Conservation (phyloP, 805 yeast species). For the Lipomyces starkeyi region DNA sequence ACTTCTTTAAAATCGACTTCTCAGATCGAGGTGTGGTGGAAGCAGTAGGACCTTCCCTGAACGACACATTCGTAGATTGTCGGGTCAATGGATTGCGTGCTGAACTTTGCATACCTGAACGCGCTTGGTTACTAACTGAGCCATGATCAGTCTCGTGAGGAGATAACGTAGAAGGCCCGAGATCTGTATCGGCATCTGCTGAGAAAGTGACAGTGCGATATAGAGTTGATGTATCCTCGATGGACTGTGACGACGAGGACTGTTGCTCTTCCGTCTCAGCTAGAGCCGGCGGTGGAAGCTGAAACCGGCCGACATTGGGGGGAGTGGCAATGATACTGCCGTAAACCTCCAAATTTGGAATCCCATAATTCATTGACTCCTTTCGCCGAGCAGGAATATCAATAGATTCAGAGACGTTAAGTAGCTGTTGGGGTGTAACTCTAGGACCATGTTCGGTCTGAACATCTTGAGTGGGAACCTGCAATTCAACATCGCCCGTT, state of each 20-base stretch:
- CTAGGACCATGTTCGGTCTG: conserved; percentile 6
- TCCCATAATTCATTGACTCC: not conserved
- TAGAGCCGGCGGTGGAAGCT: conserved; percentile 34
- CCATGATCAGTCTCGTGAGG: not conserved
- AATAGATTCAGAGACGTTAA: conserved; percentile 15
- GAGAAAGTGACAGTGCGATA: conserved; percentile 29
- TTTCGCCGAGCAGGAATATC: conserved; percentile 18
- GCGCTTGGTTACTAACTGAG: not conserved
- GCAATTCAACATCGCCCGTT: not conserved
- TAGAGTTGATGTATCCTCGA: not conserved
- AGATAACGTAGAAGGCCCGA: conserved; percentile 31
- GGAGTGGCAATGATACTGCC: conserved; percentile 38
- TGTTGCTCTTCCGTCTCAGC: not conserved
- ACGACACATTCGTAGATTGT: not conserved
- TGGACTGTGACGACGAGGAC: not conserved
- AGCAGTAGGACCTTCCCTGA: not conserved
- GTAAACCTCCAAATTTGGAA: conserved; percentile 12
- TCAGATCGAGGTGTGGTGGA: conserved; percentile 9
- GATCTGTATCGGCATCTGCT: conserved; percentile 14
- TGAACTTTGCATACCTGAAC: too few relatives aligned
- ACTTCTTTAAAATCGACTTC: conserved; percentile 14
- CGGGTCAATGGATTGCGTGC: not conserved
- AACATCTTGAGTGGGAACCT: not conserved
- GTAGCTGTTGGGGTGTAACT: conserved; percentile 33
- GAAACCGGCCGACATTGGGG: conserved; percentile 17